Evolutionary conservation across 345 rosid genomes (phyloP), one percentile per base, ranked within the genome.

Genomic region (Eutrema japonicum): DNA sequence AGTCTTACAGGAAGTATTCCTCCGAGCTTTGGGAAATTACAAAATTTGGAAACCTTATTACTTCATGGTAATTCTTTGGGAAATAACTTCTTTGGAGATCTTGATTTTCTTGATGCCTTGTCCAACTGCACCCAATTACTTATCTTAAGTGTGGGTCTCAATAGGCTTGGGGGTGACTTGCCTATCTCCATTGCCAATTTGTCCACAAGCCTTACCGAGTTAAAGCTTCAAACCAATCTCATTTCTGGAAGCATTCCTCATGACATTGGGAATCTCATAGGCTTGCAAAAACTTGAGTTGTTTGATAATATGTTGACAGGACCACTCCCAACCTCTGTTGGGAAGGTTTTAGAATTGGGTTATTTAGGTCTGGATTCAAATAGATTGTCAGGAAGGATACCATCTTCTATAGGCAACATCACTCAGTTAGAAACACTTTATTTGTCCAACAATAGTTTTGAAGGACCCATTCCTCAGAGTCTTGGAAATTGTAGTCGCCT

Each of bases 391-490:
- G 74, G 79, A 51, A 50, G 12, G 14, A 68, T 75, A 49, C 74
- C 79, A 11, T 53, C 42, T 42, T 68, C 5, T 36, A 11, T 75
- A 22, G 74, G 79, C 8, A 75, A 75, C 55, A 8, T 75, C 41
- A 60, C 49, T 35, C 7, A 1, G 8, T 61, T 75, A 59, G 46
- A 18, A 7, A 38, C 5, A 10, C 54, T 75, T 0, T 6, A 1
- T 9, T 33, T 75, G 60, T 40, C 0, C 30, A 67, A 32, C 78
- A 75, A 59, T 10, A 49, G 61, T 32, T 67, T 75, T 40, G 5
- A 49, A 16, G 68, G 78, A 40, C 36, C 2, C 2, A 30, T 75
- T 57, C 67, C 73, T 58, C 46, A 32, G 1, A 75, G 61, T 57
- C 51, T 75, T 0, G 73, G 68, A 1, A 57, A 59, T 0, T 75